Evolutionary conservation across 2,329 filamentous ascomycete species (phyloP), one percentile per base, ranked within the genome.

Genomic region (Neonectria hederae): DNA sequence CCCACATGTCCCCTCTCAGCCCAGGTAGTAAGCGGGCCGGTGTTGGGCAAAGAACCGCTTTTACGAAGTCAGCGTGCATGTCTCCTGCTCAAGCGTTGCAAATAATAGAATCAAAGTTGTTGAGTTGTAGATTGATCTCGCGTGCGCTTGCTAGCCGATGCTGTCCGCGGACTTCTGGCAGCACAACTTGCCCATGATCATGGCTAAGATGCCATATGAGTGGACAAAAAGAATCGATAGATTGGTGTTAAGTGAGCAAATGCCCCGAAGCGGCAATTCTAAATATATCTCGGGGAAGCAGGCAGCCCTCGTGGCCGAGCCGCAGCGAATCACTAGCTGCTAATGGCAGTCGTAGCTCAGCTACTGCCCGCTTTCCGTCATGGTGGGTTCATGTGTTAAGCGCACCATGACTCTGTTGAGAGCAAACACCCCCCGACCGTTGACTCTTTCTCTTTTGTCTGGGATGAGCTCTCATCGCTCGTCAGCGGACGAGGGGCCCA

Each of bases 221-320:
- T 51, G 24, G 49, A 59, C 65, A 54, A 65, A 63, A 53, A 40
- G 22, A 46, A 8, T 11, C 43, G n/a, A 43, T 54, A 38, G 56
- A 42, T 42, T 55, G 45, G 21, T 32, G 21, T 22, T 22, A n/a
- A n/a, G n/a, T n/a, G 35, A 49, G 48, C 54, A 32, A 35, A 40
- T 38, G 22, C 28, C 54, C 49, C 22, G 54, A 53, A 65, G 59
- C 24, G 59, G 58, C 17, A 66, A 56, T 69, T 71, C 67, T 72
- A 71, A 65, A 71, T 67, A 65, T 72, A 67, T 63, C 69, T 58
- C 48, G 51, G 32, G 13, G 54, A 51, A 49, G 48, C 51, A 59
- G 62, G 63, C 49, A 10, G 51, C 45, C 61, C 61, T 62, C 61
- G 56, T 66, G 67, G 54, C 55, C 38, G 56, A 30, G 22, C 49